These are phyloP conservation scores for Nothophoma quercina DNA, from an alignment of 2,329 filamentous ascomycete species.

Conservation along the genomic window DNA sequence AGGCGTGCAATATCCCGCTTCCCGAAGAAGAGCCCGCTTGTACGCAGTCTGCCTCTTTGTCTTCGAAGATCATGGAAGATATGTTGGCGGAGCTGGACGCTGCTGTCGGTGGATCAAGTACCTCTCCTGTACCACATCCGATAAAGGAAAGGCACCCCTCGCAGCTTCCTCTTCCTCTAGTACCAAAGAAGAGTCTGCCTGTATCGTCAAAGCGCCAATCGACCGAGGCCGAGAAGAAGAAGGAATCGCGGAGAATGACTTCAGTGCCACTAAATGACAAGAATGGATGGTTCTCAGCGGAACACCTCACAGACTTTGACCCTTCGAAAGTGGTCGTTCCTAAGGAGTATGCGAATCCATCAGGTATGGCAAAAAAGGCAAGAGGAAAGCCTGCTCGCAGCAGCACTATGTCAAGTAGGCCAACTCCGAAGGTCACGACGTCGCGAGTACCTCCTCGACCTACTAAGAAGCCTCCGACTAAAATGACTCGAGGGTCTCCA, in stretches of 20 bases:
- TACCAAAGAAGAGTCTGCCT: not conserved
- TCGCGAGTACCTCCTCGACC: no score
- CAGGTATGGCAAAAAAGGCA: not conserved
- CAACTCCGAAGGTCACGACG: no score
- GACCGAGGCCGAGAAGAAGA: not conserved
- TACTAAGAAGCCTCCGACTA: not conserved
- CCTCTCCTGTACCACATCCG: not conserved
- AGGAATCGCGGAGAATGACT: not conserved
- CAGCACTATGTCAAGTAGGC: no score
- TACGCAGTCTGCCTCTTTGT: not conserved
- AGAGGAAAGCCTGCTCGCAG: slow-evolving; percentile 1
- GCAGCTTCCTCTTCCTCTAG: not conserved
- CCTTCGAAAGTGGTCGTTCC: not conserved
- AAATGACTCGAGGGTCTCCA: no score
- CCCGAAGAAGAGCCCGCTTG: not conserved
- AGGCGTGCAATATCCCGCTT: not conserved
- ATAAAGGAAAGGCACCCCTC: not conserved
- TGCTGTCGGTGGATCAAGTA: not conserved
- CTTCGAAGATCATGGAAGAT: not conserved
- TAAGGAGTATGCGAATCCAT: not conserved
- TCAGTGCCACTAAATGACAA: not conserved
- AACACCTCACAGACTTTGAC: not conserved
- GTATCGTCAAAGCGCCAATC: not conserved
- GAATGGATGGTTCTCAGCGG: not conserved
- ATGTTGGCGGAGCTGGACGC: not conserved